phyloP scores from a whole-genome alignment of 1,284 basidiomycete species.

The Fomitiporia mediterranea region DNA sequence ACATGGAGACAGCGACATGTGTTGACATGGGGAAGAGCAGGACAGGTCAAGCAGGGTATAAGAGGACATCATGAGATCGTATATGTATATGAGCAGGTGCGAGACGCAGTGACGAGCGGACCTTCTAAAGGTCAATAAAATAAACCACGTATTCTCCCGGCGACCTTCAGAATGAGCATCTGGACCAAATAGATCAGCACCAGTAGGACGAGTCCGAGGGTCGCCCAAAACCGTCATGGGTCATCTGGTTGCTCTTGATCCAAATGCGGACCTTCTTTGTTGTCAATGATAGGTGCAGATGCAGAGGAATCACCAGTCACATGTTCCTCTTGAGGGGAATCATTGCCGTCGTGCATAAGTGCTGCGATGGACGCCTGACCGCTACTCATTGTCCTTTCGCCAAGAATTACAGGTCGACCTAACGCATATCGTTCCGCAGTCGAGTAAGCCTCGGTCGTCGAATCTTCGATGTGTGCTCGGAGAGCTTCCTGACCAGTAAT shows the following conservation, averaged over 20 bases:
- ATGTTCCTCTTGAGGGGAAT: background rate
- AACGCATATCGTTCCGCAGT: background rate
- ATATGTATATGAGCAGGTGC: background rate
- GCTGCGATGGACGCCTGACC: conserved; percentile 10
- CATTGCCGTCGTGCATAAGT: conserved; percentile 13
- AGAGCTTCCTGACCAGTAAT: conserved; percentile 14
- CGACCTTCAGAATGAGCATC: conserved; percentile 54
- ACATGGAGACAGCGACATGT: background rate
- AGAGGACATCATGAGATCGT: background rate
- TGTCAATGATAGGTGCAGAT: background rate
- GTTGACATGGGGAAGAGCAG: background rate
- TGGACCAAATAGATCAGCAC: conserved; percentile 40
- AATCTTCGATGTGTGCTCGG: conserved; percentile 15
- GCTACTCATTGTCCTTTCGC: conserved; percentile 16
- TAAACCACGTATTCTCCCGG: conserved; percentile 36
- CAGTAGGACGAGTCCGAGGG: conserved; percentile 46
- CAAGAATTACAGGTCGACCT: conserved; percentile 16
- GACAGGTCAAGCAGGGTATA: background rate
- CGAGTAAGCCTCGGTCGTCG: background rate
- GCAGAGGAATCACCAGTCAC: conserved; percentile 13
- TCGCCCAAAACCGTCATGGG: conserved; percentile 56
- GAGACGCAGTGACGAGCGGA: background rate
- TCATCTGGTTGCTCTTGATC: conserved; percentile 19
- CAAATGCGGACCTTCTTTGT: background rate
- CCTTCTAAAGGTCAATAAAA: conserved; percentile 3